Evolutionary conservation across 345 rosid species (phyloP), one percentile per base, ranked within the genome.

Genomic region (Fremontodendron californicum): DNA sequence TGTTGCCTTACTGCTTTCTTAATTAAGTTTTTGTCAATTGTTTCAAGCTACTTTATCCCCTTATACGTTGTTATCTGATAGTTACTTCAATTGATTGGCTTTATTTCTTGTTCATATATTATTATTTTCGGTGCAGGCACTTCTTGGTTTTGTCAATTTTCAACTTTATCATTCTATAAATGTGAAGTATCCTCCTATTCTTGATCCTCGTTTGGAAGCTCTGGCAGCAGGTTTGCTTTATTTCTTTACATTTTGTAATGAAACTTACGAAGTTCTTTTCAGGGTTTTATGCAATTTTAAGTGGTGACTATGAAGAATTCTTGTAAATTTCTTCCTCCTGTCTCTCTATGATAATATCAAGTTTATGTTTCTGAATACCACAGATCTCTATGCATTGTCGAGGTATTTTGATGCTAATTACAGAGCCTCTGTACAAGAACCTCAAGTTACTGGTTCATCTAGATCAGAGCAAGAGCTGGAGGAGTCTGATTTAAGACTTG

Each of bases 331-430:
- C 18, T 9, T 45, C 25, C 19, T 29, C 39, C 21, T 29, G 71
- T 49, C 9, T 25, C 23, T 64, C 37, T n/a, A n/a, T 48, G 49
- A 33, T 51, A 18, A 48, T 43, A n/a, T 27, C 52, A 10, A 48
- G 68, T 27, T 67, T 18, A 43, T 48, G 39, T 75, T 51, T 49
- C 39, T 78, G 54, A 27, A 57, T 76, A 81, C 51, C 85, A 78
- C 89, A 96, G 99, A 89, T 79, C 98, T 96, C 65, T 93, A 96
- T 88, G 98, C 98, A 40, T 77, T 93, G 81, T 85, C 97, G 16
- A 86, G 99, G 81, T 92, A 90, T 80, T 81, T 96, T 54, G 91
- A 88, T 76, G 89, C 92, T 71, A 88, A 84, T 84, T 71, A 89
- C 77, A 86, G 83, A 79, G 78, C 85, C 33, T 54, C 88, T 57